Percentiles rank a stretch among this genome's conserved stretches.
Evolutionary conservation across 345 rosid genomes (phyloP).

Genomic region (Eucalyptus sideroxylon): DNA sequence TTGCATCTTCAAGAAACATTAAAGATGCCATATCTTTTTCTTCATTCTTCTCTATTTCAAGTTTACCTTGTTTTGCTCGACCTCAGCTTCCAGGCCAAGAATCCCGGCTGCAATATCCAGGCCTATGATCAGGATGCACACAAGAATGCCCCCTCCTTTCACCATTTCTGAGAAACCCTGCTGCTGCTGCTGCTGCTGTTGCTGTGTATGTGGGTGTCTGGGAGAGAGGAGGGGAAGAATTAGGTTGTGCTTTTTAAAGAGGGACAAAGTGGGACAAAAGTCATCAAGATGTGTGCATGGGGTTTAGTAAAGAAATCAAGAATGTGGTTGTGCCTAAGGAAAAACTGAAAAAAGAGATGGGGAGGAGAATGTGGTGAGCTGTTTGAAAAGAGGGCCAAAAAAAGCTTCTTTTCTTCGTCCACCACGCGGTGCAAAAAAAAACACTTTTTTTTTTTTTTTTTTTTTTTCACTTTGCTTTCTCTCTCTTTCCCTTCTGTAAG

Average conservation of each 20-base stretch:
- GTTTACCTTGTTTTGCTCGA: slow-evolving; percentile 63
- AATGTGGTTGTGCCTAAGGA: not conserved
- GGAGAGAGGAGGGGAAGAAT: not conserved
- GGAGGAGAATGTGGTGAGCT: not conserved
- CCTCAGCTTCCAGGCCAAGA: slow-evolving; percentile 89
- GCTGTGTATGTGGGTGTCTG: not conserved
- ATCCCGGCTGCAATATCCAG: slow-evolving; percentile 80
- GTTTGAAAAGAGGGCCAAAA: not conserved
- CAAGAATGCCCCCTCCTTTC: slow-evolving; percentile 47
- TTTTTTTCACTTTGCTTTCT: slow-evolving; percentile 2
- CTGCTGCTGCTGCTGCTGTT: not conserved
- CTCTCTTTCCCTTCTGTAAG: slow-evolving; percentile 7
- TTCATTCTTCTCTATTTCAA: not conserved
- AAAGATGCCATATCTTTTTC: not conserved
- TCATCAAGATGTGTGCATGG: not conserved
- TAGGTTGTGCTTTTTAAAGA: not conserved
- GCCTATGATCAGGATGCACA: slow-evolving; percentile 66
- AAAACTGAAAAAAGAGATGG: not conserved
- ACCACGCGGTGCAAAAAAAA: not conserved
- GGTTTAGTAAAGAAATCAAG: not conserved
- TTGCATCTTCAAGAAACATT: not conserved
- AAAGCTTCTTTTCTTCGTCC: slow-evolving; percentile 25
- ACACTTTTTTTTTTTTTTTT: not conserved
- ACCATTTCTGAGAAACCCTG: slow-evolving; percentile 15
- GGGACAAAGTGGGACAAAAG: not conserved